Percentiles rank a stretch among this genome's conserved stretches.
Evolutionary conservation across 192 early-diverging fungal genomes (phyloP).

Genomic region (Coemansia sp.): DNA sequence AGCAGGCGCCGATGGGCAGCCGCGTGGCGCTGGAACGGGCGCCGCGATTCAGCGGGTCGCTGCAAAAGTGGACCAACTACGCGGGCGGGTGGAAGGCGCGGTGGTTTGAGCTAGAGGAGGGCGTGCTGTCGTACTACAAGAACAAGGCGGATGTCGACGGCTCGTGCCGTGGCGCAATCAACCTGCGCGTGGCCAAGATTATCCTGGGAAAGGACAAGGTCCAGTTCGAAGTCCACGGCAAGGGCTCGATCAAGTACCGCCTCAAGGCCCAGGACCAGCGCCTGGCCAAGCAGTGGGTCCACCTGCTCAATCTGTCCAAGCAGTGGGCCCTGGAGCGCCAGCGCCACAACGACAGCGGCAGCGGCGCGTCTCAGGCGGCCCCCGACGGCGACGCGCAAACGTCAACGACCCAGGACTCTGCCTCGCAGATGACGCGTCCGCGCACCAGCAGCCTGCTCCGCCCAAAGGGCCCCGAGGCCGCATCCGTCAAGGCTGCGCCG

Average conservation of each 20-base stretch:
- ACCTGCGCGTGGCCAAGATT: constrained; percentile 63
- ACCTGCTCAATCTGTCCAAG: constrained; percentile 71
- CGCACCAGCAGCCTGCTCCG: constrained; percentile 33
- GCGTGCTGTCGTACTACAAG: constrained; percentile 79
- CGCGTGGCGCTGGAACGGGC: constrained; percentile 53
- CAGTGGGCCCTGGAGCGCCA: constrained; percentile 55
- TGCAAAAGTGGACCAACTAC: constrained; percentile 87
- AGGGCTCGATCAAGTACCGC: constrained; percentile 66
- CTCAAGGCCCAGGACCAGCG: constrained; percentile 60
- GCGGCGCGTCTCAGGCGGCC: background rate
- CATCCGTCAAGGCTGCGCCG: constrained; percentile 10
- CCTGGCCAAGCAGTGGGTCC: constrained; percentile 79
- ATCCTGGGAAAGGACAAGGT: constrained; percentile 60
- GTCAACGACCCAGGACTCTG: background rate
- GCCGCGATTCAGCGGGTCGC: constrained; percentile 49
- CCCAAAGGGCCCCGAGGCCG: constrained; percentile 2
- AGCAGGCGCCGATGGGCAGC: constrained; percentile 50
- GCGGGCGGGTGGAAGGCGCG: constrained; percentile 70
- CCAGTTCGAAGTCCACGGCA: constrained; percentile 73
- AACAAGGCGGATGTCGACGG: constrained; percentile 68
- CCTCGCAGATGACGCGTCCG: constrained; percentile 1
- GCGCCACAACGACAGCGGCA: background rate
- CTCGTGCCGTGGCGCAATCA: constrained; percentile 74
- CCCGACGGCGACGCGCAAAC: background rate
- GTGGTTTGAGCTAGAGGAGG: constrained; percentile 77